A percentile compares a stretch with the other conserved stretches of the same genome.
These are phyloP conservation scores for Zygotorulaspora mrakii DNA, from an alignment of 1,139 yeast genomes.

Conservation along the genomic window DNA sequence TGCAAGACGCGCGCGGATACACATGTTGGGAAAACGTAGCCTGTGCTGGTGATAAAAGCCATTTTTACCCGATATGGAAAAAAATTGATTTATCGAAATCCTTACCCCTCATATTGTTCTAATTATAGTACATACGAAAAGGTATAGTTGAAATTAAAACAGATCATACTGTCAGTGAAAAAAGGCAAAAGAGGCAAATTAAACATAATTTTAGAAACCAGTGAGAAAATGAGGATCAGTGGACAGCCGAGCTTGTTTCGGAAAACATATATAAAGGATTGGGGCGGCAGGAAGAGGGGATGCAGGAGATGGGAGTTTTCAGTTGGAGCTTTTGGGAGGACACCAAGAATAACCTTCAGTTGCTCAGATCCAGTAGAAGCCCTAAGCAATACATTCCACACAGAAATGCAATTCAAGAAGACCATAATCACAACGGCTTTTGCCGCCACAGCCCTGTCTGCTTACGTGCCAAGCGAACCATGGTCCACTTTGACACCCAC, in stretches of 20 bases:
- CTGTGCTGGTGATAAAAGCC: neutral
- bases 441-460: slow-evolving; percentile 53
- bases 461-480: slow-evolving; percentile 66
- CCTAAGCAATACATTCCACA: neutral
- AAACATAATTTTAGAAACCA: slow-evolving; percentile 5
- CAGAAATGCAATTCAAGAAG: slow-evolving; percentile 35
- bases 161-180: slow-evolving; percentile 1
- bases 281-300: neutral
- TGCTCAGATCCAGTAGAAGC: slow-evolving; percentile 1
- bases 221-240: slow-evolving; percentile 1
- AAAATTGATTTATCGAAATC: slow-evolving; percentile 8
- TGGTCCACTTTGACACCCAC: slow-evolving; percentile 70
- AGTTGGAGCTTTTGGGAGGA: too few species aligned
- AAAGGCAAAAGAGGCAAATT: neutral
- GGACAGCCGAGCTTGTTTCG: slow-evolving; percentile 2
- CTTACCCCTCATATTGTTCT: slow-evolving; percentile 8
- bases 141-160: neutral
- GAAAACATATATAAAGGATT: slow-evolving; percentile 5
- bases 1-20: neutral
- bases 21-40: neutral
- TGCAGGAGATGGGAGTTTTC: too few species aligned
- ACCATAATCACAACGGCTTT: slow-evolving; percentile 40
- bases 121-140: slow-evolving; percentile 8
- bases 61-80: slow-evolving; percentile 13
- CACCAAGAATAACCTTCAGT: slow-evolving; percentile 6